Evolutionary conservation across 1,284 basidiomycete species (phyloP), one percentile per base, ranked within the genome.

Genomic region (Ganoderma lingzhi): DNA sequence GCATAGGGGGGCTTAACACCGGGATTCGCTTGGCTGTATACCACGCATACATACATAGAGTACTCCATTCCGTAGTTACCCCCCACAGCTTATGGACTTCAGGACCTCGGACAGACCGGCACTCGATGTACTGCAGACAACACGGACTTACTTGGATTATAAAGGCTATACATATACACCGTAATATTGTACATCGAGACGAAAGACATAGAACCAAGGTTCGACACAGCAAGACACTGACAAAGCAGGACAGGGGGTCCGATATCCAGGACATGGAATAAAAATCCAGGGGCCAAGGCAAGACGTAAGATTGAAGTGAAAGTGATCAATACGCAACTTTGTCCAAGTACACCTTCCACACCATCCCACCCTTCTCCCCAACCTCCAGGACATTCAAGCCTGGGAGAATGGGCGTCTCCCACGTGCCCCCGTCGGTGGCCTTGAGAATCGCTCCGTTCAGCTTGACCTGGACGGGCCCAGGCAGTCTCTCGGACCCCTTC

Each of bases 321-420:
- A 30, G n/a, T 15, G 61, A 56, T 71, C 63, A 76, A 45, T 51
- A 64, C 39, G 64, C 60, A 58, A 81, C 64, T 56, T 87, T 81
- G 70, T 92, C 88, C 63, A 88, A 79, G 79, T 90, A 90, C 48
- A 91, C 83, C 77, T 88, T 91, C 92, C 90, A 93, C 63, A 85
- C 79, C 74, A 87, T 77, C 28, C 88, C 89, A 42, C 85, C 88
- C 74, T 86, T 86, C 81, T 92, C 91, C 23, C 91, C 90, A n/a
- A 93, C 80, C 77, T 93, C 91, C 48, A 93, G 75, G 17, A 87
- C 79, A 72, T 87, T 91, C 19, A 81, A 75, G 4, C 92, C 91
- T 8, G 82, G 75, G 2, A 84, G 82, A 23, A 92, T 77, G 23
- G 84, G 83, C 23, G 91, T 78, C 71, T 84, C 83, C 92, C 91